Base-by-base conservation (phyloP, 768 basidiomycete species). In the Boletus fagicola region DNA sequence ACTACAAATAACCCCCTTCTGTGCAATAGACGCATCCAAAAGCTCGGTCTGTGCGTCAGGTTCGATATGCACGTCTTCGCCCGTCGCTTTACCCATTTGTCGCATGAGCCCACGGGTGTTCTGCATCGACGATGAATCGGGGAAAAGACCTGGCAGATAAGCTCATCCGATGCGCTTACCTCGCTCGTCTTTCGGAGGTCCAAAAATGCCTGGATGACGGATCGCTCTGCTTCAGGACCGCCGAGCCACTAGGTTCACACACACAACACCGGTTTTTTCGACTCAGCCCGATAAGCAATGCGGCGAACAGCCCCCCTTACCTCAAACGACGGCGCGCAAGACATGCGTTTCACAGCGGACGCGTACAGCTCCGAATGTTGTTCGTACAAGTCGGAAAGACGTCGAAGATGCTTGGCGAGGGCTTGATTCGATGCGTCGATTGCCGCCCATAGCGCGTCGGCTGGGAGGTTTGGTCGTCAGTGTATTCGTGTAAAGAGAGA, bases 1-100 rank as follows among this genome's bases (percentile, higher is more conserved):
- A 26, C 94, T 95, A 22, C 92, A 94, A 39, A 98, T 80, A 18
- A 98, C 87, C 30, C 97, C 97, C 4, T 89, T 84, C 62, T 88
- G 80, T 15, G 80, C 74, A 16, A 89, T 76, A 59, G 93, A 96
- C 5, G 78, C 77, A 68, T 98, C 84, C 48, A 99, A 79, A 22
- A 99, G 81, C 42, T 76, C 72, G 0, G 93, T 95, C 72, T 99
- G 97, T 69, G 89, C 85, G 4, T 78, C 72, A 1, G 97, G 97
- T 72, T 99, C 97, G 58, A 99, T 95, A 18, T 91, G 88, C 6
- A 95, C 94, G 18, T 77, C 83, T 42, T 63, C 62, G 5, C 65
- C 72, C 0, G 90, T 83, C 4, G 78, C 72, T 8, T 75, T 73
- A 24, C 96, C 93, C 93, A 98, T 95, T 57, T 81, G 75, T 56